phyloP scores from a whole-genome alignment of 164 flowering plant genomes.

The Vitis rotundifolia region DNA sequence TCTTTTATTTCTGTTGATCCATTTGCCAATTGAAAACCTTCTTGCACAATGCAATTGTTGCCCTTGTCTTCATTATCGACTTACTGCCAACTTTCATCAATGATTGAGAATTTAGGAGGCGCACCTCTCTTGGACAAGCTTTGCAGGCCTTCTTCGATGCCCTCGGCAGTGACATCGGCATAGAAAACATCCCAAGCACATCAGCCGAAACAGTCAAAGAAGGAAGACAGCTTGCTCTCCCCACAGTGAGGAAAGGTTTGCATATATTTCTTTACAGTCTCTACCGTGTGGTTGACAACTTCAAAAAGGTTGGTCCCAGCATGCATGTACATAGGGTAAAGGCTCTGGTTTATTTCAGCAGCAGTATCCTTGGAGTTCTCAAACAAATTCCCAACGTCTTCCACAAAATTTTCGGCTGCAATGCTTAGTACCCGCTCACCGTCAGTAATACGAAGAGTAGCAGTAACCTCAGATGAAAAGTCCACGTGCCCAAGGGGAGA shows the following conservation, averaged over 20 bases:
- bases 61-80: slow-evolving; percentile 61
- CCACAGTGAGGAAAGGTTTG: slow-evolving; percentile 84
- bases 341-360: slow-evolving; percentile 73
- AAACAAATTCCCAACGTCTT: too few species aligned
- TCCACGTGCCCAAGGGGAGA: too few species aligned
- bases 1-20: slow-evolving; percentile 88
- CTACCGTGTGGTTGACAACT: slow-evolving; percentile 83
- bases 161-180: slow-evolving; percentile 97
- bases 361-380: too few species aligned
- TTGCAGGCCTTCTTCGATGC: slow-evolving; percentile 81
- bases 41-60: slow-evolving; percentile 59
- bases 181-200: slow-evolving; percentile 99
- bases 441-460: too few species aligned
- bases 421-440: too few species aligned
- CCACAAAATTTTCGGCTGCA: too few species aligned
- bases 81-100: slow-evolving; percentile 98
- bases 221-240: slow-evolving; percentile 89
- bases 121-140: slow-evolving; percentile 77
- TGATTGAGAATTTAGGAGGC: slow-evolving; percentile 82
- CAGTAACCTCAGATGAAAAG: too few species aligned
- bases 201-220: slow-evolving; percentile 99
- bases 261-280: slow-evolving; percentile 84
- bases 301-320: slow-evolving; percentile 93
- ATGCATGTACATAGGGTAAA: slow-evolving; percentile 75
- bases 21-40: slow-evolving; percentile 93